Evolutionary conservation across 1,139 yeast genomes (phyloP).

Genomic region (Wickerhamiella pararugosa): DNA sequence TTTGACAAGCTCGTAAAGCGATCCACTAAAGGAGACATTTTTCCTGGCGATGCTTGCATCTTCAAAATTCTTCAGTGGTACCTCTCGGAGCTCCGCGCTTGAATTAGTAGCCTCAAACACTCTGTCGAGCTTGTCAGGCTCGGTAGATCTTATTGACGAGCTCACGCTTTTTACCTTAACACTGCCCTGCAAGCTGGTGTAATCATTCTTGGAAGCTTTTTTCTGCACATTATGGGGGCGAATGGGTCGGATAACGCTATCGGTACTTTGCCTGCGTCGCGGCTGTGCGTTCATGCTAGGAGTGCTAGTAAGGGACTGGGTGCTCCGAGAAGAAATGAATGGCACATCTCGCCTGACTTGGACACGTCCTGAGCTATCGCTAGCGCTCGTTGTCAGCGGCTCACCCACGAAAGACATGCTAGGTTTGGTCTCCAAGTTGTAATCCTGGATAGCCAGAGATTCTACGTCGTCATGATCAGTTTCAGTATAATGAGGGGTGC

Average conservation of each 20-base stretch:
- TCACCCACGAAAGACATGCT: constrained; percentile 4
- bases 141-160: not conserved
- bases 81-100: constrained; percentile 1
- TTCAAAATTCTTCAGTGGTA: constrained; percentile 3
- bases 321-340: too few relatives aligned
- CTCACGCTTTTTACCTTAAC: not conserved
- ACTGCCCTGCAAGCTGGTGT: not conserved
- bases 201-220: too few relatives aligned
- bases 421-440: constrained; percentile 8
- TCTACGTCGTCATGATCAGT: constrained; percentile 1
- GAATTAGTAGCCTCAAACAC: not conserved
- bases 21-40: constrained; percentile 14
- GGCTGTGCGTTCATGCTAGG: too few relatives aligned
- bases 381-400: constrained; percentile 2
- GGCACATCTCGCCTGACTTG: not conserved
- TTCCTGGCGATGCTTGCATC: constrained; percentile 8
- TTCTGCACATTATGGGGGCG: too few relatives aligned
- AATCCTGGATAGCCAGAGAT: constrained; percentile 5
- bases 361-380: constrained; percentile 1
- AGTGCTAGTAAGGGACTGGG: too few relatives aligned
- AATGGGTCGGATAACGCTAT: too few relatives aligned
- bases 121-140: not conserved
- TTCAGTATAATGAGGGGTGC: not conserved
- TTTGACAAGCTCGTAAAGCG: constrained; percentile 10
- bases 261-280: too few relatives aligned